Conservation (phyloP, 352 stramenopile species). For the Phytophthora sp. region DNA sequence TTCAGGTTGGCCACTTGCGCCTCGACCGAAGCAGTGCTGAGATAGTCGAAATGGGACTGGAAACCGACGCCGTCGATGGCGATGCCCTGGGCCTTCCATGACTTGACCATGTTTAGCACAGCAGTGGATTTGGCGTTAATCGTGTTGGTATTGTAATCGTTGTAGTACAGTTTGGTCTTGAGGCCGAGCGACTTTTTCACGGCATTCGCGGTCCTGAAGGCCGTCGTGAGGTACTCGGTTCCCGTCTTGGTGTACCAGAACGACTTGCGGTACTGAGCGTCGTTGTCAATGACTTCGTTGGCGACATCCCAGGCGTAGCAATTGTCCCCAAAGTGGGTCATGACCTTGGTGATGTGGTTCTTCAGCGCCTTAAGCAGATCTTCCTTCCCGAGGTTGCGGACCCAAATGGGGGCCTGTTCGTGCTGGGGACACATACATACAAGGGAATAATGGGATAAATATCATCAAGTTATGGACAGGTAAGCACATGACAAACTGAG, state of each 20-base stretch:
- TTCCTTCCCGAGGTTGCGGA: slow-evolving; percentile 30
- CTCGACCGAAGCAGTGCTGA: slow-evolving; percentile 10
- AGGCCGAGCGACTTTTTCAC: slow-evolving; percentile 37
- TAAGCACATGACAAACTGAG: neutral
- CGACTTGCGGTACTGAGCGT: slow-evolving; percentile 29
- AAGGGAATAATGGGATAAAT: no score
- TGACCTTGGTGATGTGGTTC: slow-evolving; percentile 43
- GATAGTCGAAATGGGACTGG: slow-evolving; percentile 25
- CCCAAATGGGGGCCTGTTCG: slow-evolving; percentile 33
- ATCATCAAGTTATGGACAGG: no score
- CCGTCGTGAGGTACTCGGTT: slow-evolving; percentile 38
- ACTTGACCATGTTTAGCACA: slow-evolving; percentile 30
- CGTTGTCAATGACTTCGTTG: slow-evolving; percentile 42
- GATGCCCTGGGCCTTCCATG: slow-evolving; percentile 22
- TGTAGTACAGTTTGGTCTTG: slow-evolving; percentile 39
- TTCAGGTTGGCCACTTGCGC: slow-evolving; percentile 28
- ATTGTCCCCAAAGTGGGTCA: slow-evolving; percentile 38
- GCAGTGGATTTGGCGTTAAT: slow-evolving; percentile 43
- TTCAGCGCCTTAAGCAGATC: slow-evolving; percentile 35
- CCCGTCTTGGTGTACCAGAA: slow-evolving; percentile 46
- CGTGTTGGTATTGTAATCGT: slow-evolving; percentile 41
- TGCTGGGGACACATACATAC: no score
- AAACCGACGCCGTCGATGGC: slow-evolving; percentile 32
- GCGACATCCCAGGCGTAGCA: slow-evolving; percentile 47
- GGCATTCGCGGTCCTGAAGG: slow-evolving; percentile 34